Percentiles rank a stretch among this genome's conserved stretches.
Evolutionary conservation across 345 rosid genomes (phyloP).

Genomic region (Populus tremula): DNA sequence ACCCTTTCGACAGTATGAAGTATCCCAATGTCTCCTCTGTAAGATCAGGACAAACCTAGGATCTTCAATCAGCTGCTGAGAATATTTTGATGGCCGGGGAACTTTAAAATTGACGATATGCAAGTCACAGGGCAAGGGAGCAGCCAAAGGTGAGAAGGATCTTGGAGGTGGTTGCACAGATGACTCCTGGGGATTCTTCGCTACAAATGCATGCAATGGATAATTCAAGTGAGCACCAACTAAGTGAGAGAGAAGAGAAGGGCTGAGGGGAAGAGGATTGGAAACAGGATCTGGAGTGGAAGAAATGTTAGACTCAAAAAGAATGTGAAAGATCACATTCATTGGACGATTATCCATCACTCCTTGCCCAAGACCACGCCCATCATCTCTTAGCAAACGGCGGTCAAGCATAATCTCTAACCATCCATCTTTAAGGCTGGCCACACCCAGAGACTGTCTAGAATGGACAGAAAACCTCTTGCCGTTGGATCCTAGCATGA

Average conservation of each 20-base stretch:
- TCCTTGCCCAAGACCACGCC: constrained; percentile 99
- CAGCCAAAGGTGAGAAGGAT: constrained; percentile 68
- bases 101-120: constrained; percentile 87
- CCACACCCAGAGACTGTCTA: constrained; percentile 83
- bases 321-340: constrained; percentile 72
- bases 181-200: constrained; percentile 70
- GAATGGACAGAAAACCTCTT: constrained; percentile 82
- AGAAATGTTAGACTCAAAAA: constrained; percentile 65
- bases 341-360: constrained; percentile 81
- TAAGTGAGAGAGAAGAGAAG: constrained; percentile 79
- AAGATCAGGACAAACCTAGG: constrained; percentile 64
- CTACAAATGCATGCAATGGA: constrained; percentile 72
- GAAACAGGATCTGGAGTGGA: constrained; percentile 42
- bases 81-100: constrained; percentile 67
- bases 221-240: constrained; percentile 76
- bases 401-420: constrained; percentile 96
- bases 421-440: constrained; percentile 82
- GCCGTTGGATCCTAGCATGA: constrained; percentile 83
- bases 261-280: constrained; percentile 52
- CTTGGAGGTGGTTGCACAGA: constrained; percentile 47
- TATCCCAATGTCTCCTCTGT: constrained; percentile 76
- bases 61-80: constrained; percentile 50
- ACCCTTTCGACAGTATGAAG: constrained; percentile 63
- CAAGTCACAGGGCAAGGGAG: constrained; percentile 79
- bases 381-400: constrained; percentile 75